phyloP scores from a whole-genome alignment of 768 basidiomycete genomes.

The Exsudoporus frostii region DNA sequence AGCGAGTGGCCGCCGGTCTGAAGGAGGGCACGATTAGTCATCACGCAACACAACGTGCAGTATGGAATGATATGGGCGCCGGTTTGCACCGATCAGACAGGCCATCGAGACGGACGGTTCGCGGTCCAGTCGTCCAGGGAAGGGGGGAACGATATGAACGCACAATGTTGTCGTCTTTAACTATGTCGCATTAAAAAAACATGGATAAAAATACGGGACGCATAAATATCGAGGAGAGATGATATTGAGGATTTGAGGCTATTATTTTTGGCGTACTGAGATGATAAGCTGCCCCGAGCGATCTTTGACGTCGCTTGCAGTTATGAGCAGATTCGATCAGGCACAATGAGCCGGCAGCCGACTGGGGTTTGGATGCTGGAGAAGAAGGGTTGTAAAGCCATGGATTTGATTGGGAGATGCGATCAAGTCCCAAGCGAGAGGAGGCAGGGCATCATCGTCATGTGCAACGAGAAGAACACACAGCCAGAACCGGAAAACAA shows the following conservation, averaged over 20 bases:
- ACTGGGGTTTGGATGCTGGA: constrained; percentile 12
- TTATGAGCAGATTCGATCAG: constrained; percentile 25
- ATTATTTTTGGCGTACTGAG: constrained; percentile 32
- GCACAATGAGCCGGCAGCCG: constrained; percentile 14
- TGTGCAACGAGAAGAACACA: constrained; percentile 2
- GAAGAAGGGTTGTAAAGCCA: constrained; percentile 5
- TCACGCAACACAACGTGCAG: constrained; percentile 15
- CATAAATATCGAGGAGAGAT: constrained; percentile 19
- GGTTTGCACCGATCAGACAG: constrained; percentile 1
- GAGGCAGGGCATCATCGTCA: too few species aligned
- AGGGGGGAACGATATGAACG: background rate
- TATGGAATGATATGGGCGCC: constrained; percentile 9
- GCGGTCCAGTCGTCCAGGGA: background rate
- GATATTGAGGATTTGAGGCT: constrained; percentile 12
- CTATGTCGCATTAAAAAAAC: background rate
- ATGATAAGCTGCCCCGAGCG: constrained; percentile 17
- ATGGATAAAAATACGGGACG: constrained; percentile 23
- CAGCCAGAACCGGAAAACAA: background rate
- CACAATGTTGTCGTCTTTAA: background rate
- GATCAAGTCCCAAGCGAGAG: background rate
- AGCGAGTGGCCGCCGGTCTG: constrained; percentile 23
- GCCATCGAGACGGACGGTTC: background rate
- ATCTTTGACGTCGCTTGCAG: constrained; percentile 28
- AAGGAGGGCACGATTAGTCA: constrained; percentile 20
- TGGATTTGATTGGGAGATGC: background rate